Percentiles rank a stretch among this genome's conserved stretches.
Evolutionary conservation across 192 early-diverging fungal species (phyloP).

Genomic region (Backusella westeae): DNA sequence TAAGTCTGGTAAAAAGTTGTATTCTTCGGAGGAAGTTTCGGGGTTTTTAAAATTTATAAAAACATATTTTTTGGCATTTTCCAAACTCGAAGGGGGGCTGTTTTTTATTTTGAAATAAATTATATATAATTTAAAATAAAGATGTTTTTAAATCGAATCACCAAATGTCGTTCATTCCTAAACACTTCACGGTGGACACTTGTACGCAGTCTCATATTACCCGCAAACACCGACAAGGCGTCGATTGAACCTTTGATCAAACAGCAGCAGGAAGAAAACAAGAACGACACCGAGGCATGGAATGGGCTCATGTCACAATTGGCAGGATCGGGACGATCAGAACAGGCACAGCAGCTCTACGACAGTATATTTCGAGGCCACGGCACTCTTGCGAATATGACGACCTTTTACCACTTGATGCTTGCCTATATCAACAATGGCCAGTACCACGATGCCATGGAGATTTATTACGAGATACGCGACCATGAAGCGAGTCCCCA

Average conservation of each 20-base stretch:
- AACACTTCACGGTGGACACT: background rate
- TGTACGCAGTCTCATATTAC: background rate
- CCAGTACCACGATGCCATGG: slow-evolving; percentile 17
- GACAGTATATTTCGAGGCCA: slow-evolving; percentile 4
- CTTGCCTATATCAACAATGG: slow-evolving; percentile 16
- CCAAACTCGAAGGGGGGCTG: background rate
- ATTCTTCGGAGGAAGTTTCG: background rate
- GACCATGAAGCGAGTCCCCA: slow-evolving; percentile 3
- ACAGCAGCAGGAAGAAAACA: background rate
- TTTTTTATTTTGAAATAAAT: background rate
- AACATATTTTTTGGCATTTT: background rate
- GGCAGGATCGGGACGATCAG: background rate
- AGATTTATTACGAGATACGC: slow-evolving; percentile 21
- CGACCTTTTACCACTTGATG: slow-evolving; percentile 13
- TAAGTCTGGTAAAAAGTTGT: background rate
- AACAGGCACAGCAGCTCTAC: slow-evolving; percentile 13
- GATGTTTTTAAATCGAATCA: background rate
- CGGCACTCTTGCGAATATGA: background rate
- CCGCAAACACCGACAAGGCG: background rate
- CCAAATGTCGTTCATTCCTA: background rate
- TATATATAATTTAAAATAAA: background rate
- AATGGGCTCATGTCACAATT: slow-evolving; percentile 4
- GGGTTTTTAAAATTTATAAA: background rate
- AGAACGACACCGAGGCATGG: background rate
- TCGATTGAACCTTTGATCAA: background rate